Base-by-base conservation (phyloP, 805 yeast genomes). In the Yarrowia hollandica region DNA sequence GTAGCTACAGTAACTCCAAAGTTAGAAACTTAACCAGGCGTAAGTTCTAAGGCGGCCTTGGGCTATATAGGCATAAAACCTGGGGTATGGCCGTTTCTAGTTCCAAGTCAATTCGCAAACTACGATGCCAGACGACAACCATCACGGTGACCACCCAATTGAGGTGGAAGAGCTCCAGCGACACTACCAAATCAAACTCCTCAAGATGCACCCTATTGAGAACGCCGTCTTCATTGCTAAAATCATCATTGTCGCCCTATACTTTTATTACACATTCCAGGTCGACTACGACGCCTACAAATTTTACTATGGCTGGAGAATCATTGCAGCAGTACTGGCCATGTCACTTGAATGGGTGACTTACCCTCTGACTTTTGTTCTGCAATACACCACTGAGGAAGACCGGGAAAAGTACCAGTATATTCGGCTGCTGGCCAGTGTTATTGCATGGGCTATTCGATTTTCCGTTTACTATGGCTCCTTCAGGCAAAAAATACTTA, bases 181-280 rank as follows among this genome's bases (percentile, higher is more conserved):
- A 41, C 48, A 41, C 21, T 41, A 41, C 23, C 48, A 41, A 14
- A 41, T 41, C 48, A 41, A 41, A 16, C 33, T 41, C 16, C 5
- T 26, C 23, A 41, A 41, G 21, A 15, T 41, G 12, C 48, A 41
- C 14, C 48, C 48, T 14, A 14, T 41, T 12, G 48, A 41, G 31
- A 41, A 41, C 30, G 33, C 33, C 33, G 18, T 41, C 12, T 41
- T 41, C 48, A 10, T 41, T 4, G 19, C 33, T 10, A 41, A 41
- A 16, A 16, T 41, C 22, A 5, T 41, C 34, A 41, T 25, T 18
- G 15, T 41, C 10, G 33, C 15, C 1, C 33, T 41, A 12, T 41
- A 41, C 48, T 26, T 41, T 12, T 41, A 26, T 33, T 12, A 6
- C 33, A 25, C 33, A 3, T 18, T 41, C 33, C 19, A 26, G n/a